Conservation (phyloP, 495 filamentous ascomycete genomes). For the Neurospora sp. region DNA sequence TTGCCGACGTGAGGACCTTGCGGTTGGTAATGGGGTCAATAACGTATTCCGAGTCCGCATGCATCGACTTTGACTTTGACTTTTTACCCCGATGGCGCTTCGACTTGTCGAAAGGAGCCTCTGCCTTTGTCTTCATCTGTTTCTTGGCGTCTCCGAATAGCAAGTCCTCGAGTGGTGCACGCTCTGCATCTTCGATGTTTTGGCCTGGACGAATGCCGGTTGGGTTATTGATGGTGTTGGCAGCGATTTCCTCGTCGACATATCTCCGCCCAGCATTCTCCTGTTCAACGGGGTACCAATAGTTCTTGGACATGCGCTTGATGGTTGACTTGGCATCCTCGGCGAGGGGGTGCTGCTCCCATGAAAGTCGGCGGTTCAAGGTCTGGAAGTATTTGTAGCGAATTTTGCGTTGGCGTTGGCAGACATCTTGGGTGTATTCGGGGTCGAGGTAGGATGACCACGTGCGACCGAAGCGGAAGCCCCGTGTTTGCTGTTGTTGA, state of each 20-base stretch:
- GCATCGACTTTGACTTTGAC: not conserved
- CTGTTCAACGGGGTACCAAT: constrained; percentile 20
- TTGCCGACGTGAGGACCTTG: constrained; percentile 30
- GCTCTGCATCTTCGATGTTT: constrained; percentile 29
- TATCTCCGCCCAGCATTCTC: not conserved
- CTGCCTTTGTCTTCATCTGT: not conserved
- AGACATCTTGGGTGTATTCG: constrained; percentile 26
- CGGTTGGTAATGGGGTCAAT: constrained; percentile 56
- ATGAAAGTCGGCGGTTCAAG: constrained; percentile 25
- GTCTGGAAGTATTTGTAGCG: constrained; percentile 33
- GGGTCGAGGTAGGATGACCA: constrained; percentile 34
- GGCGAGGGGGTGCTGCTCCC: constrained; percentile 24
- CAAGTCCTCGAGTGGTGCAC: constrained; percentile 22
- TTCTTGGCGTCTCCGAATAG: constrained; percentile 15
- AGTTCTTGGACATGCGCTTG: constrained; percentile 26
- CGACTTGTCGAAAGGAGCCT: not conserved
- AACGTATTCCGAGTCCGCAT: constrained; percentile 25
- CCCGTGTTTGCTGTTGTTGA: constrained; percentile 29
- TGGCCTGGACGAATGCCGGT: constrained; percentile 24
- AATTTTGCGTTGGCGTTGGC: constrained; percentile 25
- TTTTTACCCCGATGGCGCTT: not conserved
- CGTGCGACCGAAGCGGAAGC: constrained; percentile 32
- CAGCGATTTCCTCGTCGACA: constrained; percentile 4
- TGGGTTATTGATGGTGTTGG: constrained; percentile 9
- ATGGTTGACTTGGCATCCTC: constrained; percentile 19